Evolutionary conservation across 805 yeast species (phyloP).

Genomic region (Brettanomyces bruxellensis): DNA sequence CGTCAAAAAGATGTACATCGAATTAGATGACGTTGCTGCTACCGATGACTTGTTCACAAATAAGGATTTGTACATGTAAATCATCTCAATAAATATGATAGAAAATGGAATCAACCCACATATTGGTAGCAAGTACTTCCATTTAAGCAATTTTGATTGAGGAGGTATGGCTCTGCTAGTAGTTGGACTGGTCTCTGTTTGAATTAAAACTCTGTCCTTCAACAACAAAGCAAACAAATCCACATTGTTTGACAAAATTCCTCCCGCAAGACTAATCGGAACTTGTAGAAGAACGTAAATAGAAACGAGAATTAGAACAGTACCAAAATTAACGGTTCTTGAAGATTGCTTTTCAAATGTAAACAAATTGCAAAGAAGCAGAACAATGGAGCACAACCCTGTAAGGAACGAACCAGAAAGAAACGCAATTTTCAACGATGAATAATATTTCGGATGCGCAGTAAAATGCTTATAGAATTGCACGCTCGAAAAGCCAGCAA

Average conservation of each 20-base stretch:
- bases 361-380: constrained; percentile 52
- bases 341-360: constrained; percentile 74
- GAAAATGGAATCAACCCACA: constrained; percentile 76
- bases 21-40: constrained; percentile 49
- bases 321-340: constrained; percentile 69
- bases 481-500: constrained; percentile 68
- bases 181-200: constrained; percentile 2
- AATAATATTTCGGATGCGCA: constrained; percentile 29
- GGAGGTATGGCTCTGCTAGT: constrained; percentile 19
- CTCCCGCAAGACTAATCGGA: constrained; percentile 74
- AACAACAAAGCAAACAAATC: constrained; percentile 13
- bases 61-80: constrained; percentile 62
- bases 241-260: constrained; percentile 28
- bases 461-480: constrained; percentile 50
- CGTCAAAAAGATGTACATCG: constrained; percentile 66
- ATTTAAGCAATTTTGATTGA: constrained; percentile 23
- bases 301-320: constrained; percentile 50
- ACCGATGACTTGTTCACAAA: constrained; percentile 59
- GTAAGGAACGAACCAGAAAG: constrained; percentile 43
- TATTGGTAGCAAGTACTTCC: constrained; percentile 28
- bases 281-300: constrained; percentile 59
- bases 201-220: constrained; percentile 5
- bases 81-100: constrained; percentile 69
- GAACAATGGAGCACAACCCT: constrained; percentile 36
- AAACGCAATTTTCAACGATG: constrained; percentile 26